Conservation (phyloP, 1,139 yeast species). For the Saccharomycopsis phalli region DNA sequence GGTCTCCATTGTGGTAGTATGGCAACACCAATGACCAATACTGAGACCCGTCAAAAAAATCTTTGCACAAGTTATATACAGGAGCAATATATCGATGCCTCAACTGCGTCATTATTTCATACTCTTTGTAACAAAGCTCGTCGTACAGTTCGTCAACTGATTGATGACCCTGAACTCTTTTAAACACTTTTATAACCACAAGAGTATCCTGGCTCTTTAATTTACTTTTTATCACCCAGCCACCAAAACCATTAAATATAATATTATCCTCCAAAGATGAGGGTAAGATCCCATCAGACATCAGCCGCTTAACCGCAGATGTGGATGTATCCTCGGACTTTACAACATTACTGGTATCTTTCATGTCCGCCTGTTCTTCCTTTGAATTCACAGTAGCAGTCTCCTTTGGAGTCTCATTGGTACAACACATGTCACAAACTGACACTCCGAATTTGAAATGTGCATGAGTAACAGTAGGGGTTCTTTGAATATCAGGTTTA, state of each 20-base stretch:
- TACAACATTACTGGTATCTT: neutral
- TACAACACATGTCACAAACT: neutral
- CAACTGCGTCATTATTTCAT: constrained; percentile 8
- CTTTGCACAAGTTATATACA: constrained; percentile 19
- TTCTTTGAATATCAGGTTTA: neutral
- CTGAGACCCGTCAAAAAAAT: neutral
- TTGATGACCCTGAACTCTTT: neutral
- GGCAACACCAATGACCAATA: constrained; percentile 19
- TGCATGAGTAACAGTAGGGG: neutral
- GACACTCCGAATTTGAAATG: constrained; percentile 1
- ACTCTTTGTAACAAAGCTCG: constrained; percentile 11
- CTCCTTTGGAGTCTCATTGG: neutral
- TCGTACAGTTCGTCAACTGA: constrained; percentile 6
- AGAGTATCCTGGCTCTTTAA: constrained; percentile 1
- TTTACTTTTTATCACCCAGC: constrained; percentile 16
- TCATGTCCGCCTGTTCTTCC: neutral
- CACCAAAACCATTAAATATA: constrained; percentile 18
- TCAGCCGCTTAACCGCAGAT: too few species aligned
- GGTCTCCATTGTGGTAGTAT: constrained; percentile 17
- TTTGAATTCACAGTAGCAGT: neutral
- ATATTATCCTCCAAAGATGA: neutral
- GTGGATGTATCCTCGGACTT: neutral
- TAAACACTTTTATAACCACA: constrained; percentile 15
- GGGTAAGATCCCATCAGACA: too few species aligned
- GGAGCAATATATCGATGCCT: constrained; percentile 12